Evolutionary conservation across 352 stramenopile genomes (phyloP), one percentile per base, ranked within the genome.

Genomic region (Thraustochytrium striatum): DNA sequence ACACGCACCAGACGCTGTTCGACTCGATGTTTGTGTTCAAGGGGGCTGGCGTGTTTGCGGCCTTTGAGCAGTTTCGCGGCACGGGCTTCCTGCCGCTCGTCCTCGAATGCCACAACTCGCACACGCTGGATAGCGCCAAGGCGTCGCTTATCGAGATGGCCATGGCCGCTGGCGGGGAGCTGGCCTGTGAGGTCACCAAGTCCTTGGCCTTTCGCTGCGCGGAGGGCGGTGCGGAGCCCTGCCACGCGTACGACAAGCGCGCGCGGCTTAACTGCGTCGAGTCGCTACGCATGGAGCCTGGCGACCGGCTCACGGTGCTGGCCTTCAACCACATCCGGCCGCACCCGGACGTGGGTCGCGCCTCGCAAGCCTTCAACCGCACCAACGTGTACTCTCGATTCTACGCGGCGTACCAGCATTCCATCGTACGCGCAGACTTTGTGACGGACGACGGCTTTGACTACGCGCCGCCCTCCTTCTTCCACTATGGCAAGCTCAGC

Each of bases 1-100:
- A 80, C 61, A 80, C 70, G 55, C 70, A 80, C 47, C 55, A 72
- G 58, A 80, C 55, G 9, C 30, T 72, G 9, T 5, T 19, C 7
- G 70, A 80, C 36, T 80, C 70, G 16, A 2, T 58, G 13, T 80
- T 80, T 81, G 52, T 80, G 35, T 58, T 80, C 28, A 72, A 69
- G 11, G 70, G 70, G 7, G 16, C 69, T 32, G 79, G 79, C 13
- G 70, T 69, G 11, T 80, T 72, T 36, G 30, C 62, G 8, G 33
- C 39, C 13, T 7, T 80, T 0, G 58, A 72, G 35, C 52, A 21
- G 5, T 80, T 75, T 0, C 52, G 58, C 8, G 3, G 21, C 13
- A n/a, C 19, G 5, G 7, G 16, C 11, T 16, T 32, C 8, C 58
- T 80, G 13, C 70, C 70, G 11, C 11, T 25, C 1, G 33, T 75